Base-by-base conservation (phyloP, 176 grass and related monocot genomes). In the Musa schizocarpa region DNA sequence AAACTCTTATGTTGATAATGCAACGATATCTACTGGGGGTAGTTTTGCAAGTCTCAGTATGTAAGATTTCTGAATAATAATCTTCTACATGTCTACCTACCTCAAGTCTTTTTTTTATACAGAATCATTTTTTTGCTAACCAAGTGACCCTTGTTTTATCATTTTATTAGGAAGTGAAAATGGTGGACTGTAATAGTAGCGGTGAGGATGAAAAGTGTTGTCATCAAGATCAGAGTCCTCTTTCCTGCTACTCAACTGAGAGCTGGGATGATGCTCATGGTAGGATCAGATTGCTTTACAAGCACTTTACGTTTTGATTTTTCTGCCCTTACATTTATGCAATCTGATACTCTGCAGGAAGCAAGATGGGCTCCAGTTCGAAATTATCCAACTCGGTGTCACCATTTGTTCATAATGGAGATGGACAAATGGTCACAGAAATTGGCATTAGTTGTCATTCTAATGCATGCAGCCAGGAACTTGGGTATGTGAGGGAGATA, bases 401-500 rank as follows among this genome's bases (percentile, higher is more conserved):
- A 11, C 86, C 88, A 16, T 86, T 86, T 70, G 81, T 80, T 29
- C 13, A n/a, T 9, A 70, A 51, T 50, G 51, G 68, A n/a, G 19
- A 77, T 63, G 95, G 82, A 72, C 84, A 78, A 24, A 65, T 85
- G 58, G 53, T 63, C 67, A 85, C 95, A 76, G 86, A 94, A 65
- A 92, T 82, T 50, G 85, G 76, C 77, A 81, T 73, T 16, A 69
- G 76, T 19, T 72, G 57, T 53, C 71, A 64, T 79, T 84, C 85
- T 78, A 86, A 89, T 68, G 54, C 26, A 13, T 69, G 53, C 29
- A 80, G n/a, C 53, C 87, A 88, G 12, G 96, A 89, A 74, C 52
- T 92, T 11, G 81, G 85, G 9, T 89, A 92, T 80, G 71, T 99
- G 80, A 86, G 83, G 80, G 84, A 92, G 69, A 88, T 99, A 66